Evolutionary conservation across 306 rosid species (phyloP).

Genomic region (Quercus wislizeni): DNA sequence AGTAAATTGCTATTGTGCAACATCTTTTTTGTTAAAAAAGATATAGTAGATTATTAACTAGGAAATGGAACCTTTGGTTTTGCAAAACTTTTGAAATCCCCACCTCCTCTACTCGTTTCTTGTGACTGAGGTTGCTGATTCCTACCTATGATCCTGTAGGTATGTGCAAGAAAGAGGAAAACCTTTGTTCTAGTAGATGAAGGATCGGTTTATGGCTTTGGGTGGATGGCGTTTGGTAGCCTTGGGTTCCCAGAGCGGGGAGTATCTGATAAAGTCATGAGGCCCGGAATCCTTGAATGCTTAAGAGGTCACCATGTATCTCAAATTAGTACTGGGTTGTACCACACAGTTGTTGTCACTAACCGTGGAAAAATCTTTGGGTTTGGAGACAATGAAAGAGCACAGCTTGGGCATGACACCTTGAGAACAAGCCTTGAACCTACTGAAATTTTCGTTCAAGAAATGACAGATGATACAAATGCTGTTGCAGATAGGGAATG

Average conservation of each 20-base stretch:
- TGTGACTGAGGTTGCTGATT: background rate
- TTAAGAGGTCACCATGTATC: constrained; percentile 70
- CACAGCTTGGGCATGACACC: constrained; percentile 83
- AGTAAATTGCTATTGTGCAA: background rate
- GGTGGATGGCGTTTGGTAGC: constrained; percentile 95
- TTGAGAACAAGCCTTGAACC: constrained; percentile 76
- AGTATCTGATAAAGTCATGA: constrained; percentile 63
- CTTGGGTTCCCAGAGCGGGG: constrained; percentile 83
- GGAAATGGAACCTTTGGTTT: background rate
- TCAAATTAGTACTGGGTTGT: constrained; percentile 86
- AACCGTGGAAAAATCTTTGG: constrained; percentile 72
- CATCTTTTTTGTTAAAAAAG: background rate
- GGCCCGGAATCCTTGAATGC: constrained; percentile 63
- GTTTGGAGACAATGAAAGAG: constrained; percentile 93
- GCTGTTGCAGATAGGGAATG: constrained; percentile 24
- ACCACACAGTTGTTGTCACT: constrained; percentile 74
- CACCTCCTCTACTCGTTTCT: background rate
- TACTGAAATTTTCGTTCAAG: constrained; percentile 54
- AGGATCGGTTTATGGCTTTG: constrained; percentile 77
- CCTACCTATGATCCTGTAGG: constrained; percentile 37
- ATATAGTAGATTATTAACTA: background rate
- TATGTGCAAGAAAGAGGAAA: constrained; percentile 90
- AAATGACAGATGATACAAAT: constrained; percentile 40
- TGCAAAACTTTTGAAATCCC: background rate
- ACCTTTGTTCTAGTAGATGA: constrained; percentile 74